Evolutionary conservation across 352 stramenopile species (phyloP).

Genomic region (Phytophthora quininea): DNA sequence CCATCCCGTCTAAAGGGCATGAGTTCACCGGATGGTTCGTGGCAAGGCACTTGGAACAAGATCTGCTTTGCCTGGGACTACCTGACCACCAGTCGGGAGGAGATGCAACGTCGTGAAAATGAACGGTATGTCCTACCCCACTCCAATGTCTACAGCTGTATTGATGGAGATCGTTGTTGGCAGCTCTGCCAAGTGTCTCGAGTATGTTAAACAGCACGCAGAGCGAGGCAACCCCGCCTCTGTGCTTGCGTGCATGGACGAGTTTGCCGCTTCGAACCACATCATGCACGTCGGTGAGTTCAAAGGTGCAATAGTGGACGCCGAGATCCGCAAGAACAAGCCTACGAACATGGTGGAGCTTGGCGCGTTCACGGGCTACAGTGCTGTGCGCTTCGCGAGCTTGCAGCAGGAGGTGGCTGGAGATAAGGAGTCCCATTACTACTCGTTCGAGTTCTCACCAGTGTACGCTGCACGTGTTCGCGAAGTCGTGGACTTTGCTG

Average conservation of each 20-base stretch:
- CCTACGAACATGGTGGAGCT: slow-evolving; percentile 49
- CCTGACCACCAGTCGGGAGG: too few species aligned
- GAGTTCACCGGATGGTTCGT: too few species aligned
- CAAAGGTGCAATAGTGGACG: slow-evolving; percentile 51
- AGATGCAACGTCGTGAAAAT: neutral
- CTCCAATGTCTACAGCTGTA: neutral
- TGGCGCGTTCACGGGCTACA: slow-evolving; percentile 58
- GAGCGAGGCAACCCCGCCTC: slow-evolving; percentile 38
- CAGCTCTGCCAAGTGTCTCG: slow-evolving; percentile 29
- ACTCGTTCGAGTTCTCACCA: slow-evolving; percentile 55
- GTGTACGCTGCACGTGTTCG: slow-evolving; percentile 45
- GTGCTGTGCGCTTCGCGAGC: slow-evolving; percentile 50
- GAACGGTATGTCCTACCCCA: neutral
- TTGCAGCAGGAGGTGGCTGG: slow-evolving; percentile 43
- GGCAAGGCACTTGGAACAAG: too few species aligned
- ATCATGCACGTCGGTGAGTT: slow-evolving; percentile 56
- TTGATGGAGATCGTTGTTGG: slow-evolving; percentile 19
- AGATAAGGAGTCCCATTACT: slow-evolving; percentile 44
- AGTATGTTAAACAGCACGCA: slow-evolving; percentile 46
- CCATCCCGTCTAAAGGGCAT: neutral
- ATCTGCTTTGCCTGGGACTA: too few species aligned
- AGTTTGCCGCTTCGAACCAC: slow-evolving; percentile 36
- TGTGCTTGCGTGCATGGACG: slow-evolving; percentile 44
- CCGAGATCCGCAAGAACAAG: slow-evolving; percentile 43
- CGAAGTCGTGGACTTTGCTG: slow-evolving; percentile 56